Evolutionary conservation across 2,329 filamentous ascomycete genomes (phyloP), one percentile per base, ranked within the genome.

Genomic region (Aschersonia sp.): DNA sequence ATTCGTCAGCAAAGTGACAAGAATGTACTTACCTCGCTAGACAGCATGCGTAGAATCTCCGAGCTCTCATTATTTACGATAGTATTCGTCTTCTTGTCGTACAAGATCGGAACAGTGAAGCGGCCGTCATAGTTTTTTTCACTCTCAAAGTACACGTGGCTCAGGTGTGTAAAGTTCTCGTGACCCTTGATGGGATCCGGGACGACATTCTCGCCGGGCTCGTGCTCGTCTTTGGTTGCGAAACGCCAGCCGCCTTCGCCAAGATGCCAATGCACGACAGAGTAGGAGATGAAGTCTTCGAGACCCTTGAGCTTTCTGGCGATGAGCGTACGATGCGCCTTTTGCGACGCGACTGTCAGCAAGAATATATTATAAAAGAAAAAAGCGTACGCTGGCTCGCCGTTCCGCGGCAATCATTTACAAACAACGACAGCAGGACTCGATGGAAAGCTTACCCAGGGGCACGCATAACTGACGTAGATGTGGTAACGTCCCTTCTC

Each of bases 401-500:
- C 22, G 4, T 22, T 22, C 22, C 22, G 22, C 22, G 22, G 22
- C 22, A 22, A 22, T 22, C 22, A 22, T 39, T 12, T 2, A 39
- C 35, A 39, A 39, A 39, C 2, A 22, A 22, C 22, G 4, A 22
- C 22, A 22, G 22, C 12, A 10, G 12, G 9, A 14, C 10, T 11
- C 29, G 30, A 30, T 12, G 39, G 31, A 30, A n/a, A 58, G n/a
- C 66, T 47, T 56, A 72, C 82, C 89, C 89, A 95, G 4, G 89
- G 89, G 65, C 89, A 95, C 6, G 89, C 89, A 66, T 94, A 95
- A 58, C 84, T 90, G 55, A 95, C 83, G 62, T 90, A 98, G 56
- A 98, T 79, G 67, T 98, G 92, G 64, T 98, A 98, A 48, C 92
- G 77, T 47, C 77, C 87, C 67, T 86, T 87, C 67, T 97, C 90